These are phyloP conservation scores for Falciphora oryzae DNA, from an alignment of 2,329 filamentous ascomycete species.

Conservation along the genomic window DNA sequence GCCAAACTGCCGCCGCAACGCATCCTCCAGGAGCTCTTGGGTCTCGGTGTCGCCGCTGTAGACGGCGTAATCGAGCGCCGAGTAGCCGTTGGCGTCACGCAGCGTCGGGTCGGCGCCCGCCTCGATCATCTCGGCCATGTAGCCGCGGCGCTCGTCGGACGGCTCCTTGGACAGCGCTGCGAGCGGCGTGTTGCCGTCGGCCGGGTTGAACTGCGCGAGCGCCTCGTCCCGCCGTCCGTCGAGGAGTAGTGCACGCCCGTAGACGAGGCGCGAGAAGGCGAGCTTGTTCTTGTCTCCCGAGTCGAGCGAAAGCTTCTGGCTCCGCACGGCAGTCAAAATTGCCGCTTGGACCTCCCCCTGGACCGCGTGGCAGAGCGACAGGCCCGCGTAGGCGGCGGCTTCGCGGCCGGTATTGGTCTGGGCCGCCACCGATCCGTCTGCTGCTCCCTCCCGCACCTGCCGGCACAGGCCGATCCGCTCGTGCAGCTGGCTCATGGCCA, in stretches of 20 bases:
- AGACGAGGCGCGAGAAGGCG: constrained; percentile 27
- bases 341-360: constrained; percentile 20
- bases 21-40: constrained; percentile 23
- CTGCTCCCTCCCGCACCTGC: not conserved
- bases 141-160: constrained; percentile 28
- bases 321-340: constrained; percentile 13
- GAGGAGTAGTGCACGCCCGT: constrained; percentile 23
- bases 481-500: constrained; percentile 5
- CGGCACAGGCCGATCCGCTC: constrained; percentile 1
- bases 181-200: constrained; percentile 24
- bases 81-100: constrained; percentile 29
- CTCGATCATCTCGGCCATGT: constrained; percentile 27
- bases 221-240: constrained; percentile 21
- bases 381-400: constrained; percentile 24
- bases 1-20: constrained; percentile 13
- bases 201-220: constrained; percentile 23
- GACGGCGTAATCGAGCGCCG: constrained; percentile 31
- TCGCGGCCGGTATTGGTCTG: constrained; percentile 17
- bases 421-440: not conserved
- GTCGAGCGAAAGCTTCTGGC: constrained; percentile 13
- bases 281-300: constrained; percentile 22
- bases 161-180: constrained; percentile 33
- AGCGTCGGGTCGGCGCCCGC: constrained; percentile 26
- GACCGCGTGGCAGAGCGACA: constrained; percentile 28
- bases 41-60: constrained; percentile 24